Evolutionary conservation across 163 green algal genomes (phyloP).

Genomic region (Chloromonas sp.): DNA sequence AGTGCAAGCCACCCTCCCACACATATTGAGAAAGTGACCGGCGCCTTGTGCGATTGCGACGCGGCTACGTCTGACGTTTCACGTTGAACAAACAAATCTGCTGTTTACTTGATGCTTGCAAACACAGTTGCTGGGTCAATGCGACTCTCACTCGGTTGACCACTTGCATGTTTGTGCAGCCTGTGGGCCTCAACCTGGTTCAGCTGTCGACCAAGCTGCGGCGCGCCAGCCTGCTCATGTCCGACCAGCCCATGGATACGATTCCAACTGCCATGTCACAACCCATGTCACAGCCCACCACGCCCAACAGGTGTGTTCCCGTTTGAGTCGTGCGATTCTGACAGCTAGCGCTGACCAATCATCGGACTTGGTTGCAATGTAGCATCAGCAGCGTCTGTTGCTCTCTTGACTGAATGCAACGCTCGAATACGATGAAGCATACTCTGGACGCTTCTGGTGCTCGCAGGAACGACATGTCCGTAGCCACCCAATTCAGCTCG

Average conservation of each 20-base stretch:
- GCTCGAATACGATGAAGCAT: too few species aligned
- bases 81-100: not conserved
- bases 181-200: too few species aligned
- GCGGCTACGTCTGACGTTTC: not conserved
- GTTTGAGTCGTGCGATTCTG: not conserved
- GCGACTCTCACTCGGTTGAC: not conserved
- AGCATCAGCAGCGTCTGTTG: not conserved
- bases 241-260: not conserved
- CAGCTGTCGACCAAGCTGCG: not conserved
- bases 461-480: too few species aligned
- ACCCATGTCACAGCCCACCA: not conserved
- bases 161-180: too few species aligned
- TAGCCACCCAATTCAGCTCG: too few species aligned
- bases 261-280: not conserved
- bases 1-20: not conserved
- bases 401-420: too few species aligned
- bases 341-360: not conserved
- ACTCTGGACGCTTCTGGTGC: too few species aligned
- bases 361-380: not conserved
- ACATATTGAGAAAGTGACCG: not conserved
- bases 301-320: too few species aligned
- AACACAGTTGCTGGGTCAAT: not conserved
- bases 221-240: not conserved
- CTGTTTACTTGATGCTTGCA: not conserved
- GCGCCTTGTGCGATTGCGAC: not conserved